Evolutionary conservation across 306 rosid species (phyloP).

Genomic region (Fragaria ananassa): DNA sequence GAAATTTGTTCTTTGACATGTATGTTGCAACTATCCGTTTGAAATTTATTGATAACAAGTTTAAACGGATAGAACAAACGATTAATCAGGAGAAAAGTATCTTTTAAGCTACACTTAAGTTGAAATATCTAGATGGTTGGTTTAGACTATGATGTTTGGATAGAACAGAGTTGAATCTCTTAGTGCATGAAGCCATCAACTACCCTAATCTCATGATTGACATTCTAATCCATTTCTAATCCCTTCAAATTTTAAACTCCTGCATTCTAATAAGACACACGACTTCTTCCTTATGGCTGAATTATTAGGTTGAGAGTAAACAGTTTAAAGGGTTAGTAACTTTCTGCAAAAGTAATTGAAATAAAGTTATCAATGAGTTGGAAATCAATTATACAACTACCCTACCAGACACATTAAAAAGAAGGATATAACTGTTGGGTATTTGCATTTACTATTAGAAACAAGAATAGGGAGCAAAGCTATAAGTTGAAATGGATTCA

Average conservation of each 20-base stretch:
- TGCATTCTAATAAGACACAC: not conserved
- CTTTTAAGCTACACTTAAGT: not conserved
- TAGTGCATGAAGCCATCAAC: not conserved
- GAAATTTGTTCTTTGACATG: not conserved
- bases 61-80: not conserved
- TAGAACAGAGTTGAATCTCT: not conserved
- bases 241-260: not conserved
- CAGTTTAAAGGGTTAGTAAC: not conserved
- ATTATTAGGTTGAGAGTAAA: not conserved
- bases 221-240: not conserved
- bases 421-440: constrained; percentile 9
- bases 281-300: not conserved
- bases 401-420: constrained; percentile 31
- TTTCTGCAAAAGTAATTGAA: constrained; percentile 6
- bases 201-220: not conserved
- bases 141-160: not conserved
- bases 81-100: not conserved
- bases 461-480: not conserved
- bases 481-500: not conserved
- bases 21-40: not conserved
- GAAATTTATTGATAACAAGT: not conserved
- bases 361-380: not conserved
- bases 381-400: constrained; percentile 38
- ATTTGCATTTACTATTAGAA: constrained; percentile 39
- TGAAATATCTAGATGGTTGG: not conserved